Conservation (phyloP, 108 stramenopile genomes). For the Cyclotella cryptica region DNA sequence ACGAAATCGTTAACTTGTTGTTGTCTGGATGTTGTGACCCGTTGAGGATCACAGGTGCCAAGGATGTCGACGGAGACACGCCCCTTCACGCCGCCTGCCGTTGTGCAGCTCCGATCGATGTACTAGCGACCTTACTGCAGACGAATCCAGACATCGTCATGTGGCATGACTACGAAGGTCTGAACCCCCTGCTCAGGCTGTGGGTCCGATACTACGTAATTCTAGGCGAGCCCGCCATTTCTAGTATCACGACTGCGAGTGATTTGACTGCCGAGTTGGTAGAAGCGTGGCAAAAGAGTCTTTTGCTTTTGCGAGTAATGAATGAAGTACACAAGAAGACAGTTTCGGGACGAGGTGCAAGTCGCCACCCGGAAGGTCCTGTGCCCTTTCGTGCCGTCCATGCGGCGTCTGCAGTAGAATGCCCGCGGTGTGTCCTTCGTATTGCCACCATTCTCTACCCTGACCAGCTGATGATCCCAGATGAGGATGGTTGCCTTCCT, state of each 20-base stretch:
- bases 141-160: constrained; percentile 58
- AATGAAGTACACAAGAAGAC: constrained; percentile 11
- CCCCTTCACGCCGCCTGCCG: constrained; percentile 75
- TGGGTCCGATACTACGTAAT: constrained; percentile 76
- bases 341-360: not conserved
- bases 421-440: constrained; percentile 66
- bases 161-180: constrained; percentile 68
- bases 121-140: constrained; percentile 51
- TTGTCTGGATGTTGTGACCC: constrained; percentile 45
- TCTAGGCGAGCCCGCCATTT: constrained; percentile 62
- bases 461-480: constrained; percentile 50
- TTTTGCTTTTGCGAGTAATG: constrained; percentile 55
- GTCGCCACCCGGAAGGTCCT: not conserved
- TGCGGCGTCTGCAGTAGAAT: constrained; percentile 64
- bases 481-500: constrained; percentile 57
- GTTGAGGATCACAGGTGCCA: constrained; percentile 51
- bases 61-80: constrained; percentile 73
- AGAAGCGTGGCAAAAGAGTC: constrained; percentile 69
- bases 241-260: constrained; percentile 45
- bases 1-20: constrained; percentile 59
- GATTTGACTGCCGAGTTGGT: constrained; percentile 63
- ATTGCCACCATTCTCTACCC: constrained; percentile 63
- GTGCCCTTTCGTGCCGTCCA: constrained; percentile 55
- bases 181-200: constrained; percentile 64
- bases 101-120: constrained; percentile 70